These are phyloP conservation scores for Populus tremula DNA, from an alignment of 345 rosid genomes.

Conservation along the genomic window DNA sequence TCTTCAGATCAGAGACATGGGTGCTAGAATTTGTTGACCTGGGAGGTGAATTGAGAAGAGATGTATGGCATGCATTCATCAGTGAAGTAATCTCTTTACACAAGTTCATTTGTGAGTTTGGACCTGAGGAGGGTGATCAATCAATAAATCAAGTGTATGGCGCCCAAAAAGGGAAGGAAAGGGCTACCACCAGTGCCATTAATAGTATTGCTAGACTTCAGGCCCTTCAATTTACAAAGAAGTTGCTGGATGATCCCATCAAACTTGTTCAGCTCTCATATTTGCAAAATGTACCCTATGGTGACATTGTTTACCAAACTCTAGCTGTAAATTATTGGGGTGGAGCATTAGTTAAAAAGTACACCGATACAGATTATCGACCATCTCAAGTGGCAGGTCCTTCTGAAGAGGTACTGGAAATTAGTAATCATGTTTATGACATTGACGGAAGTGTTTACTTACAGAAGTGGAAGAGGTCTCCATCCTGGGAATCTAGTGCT, in stretches of 20 bases:
- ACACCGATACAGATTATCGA: constrained; percentile 38
- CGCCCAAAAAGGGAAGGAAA: constrained; percentile 79
- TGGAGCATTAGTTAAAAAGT: constrained; percentile 66
- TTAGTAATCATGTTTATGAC: constrained; percentile 54
- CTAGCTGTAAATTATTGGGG: constrained; percentile 88
- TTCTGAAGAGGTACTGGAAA: constrained; percentile 47
- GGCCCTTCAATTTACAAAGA: constrained; percentile 76
- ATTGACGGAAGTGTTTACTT: constrained; percentile 90
- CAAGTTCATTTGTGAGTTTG: constrained; percentile 69
- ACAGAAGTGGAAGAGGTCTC: constrained; percentile 86
- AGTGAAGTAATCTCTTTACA: constrained; percentile 76
- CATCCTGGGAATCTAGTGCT: constrained; percentile 73
- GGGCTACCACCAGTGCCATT: constrained; percentile 56
- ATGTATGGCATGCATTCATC: constrained; percentile 87
- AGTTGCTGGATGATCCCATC: constrained; percentile 78
- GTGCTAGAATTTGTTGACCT: constrained; percentile 92
- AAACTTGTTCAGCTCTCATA: constrained; percentile 84
- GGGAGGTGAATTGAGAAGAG: constrained; percentile 93
- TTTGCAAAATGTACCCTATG: constrained; percentile 72
- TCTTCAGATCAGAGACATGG: constrained; percentile 68
- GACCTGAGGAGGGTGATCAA: constrained; percentile 61
- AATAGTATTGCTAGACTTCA: constrained; percentile 87
- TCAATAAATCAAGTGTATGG: constrained; percentile 65
- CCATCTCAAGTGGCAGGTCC: constrained; percentile 28
- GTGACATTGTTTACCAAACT: constrained; percentile 73